A percentile compares a stretch with the other conserved stretches of the same genome.
These are phyloP conservation scores for Hypoxylon sp. DNA, from an alignment of 2,329 filamentous ascomycete species.

Conservation along the genomic window DNA sequence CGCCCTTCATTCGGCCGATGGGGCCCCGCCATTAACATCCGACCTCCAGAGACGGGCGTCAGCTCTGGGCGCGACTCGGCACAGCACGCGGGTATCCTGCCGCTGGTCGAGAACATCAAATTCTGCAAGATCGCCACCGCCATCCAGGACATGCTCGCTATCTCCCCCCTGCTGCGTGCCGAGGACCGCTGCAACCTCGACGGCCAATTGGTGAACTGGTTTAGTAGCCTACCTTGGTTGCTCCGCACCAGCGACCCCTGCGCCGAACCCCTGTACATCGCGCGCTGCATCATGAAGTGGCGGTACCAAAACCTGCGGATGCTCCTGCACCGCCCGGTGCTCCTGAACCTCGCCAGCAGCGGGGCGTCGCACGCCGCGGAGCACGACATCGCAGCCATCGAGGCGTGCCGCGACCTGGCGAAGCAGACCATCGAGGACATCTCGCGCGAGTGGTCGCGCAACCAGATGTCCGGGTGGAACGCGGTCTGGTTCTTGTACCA, in stretches of 20 bases:
- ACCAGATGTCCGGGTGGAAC: slow-evolving; percentile 85
- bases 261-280: slow-evolving; percentile 77
- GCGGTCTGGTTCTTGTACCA: slow-evolving; percentile 87
- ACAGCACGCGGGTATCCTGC: slow-evolving; percentile 76
- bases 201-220: slow-evolving; percentile 78
- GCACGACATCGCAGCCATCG: slow-evolving; percentile 77
- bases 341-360: slow-evolving; percentile 75
- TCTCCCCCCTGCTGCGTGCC: slow-evolving; percentile 75
- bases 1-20: slow-evolving; percentile 78
- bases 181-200: slow-evolving; percentile 78
- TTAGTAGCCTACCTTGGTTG: slow-evolving; percentile 77
- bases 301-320: slow-evolving; percentile 84
- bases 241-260: slow-evolving; percentile 76
- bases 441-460: slow-evolving; percentile 76
- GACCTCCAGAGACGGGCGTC: slow-evolving; percentile 69
- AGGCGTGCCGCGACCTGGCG: slow-evolving; percentile 78
- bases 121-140: slow-evolving; percentile 85
- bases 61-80: slow-evolving; percentile 65
- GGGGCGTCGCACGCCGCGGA: slow-evolving; percentile 65
- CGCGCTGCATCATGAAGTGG: slow-evolving; percentile 85
- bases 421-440: slow-evolving; percentile 81
- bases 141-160: slow-evolving; percentile 82
- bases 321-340: slow-evolving; percentile 79
- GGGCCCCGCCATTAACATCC: slow-evolving; percentile 77
- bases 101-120: slow-evolving; percentile 80